A percentile compares a stretch with the other conserved stretches of the same genome.
These are phyloP conservation scores for Suaeda aralocaspica DNA, from an alignment of 148 eudicot species.

Conservation along the genomic window DNA sequence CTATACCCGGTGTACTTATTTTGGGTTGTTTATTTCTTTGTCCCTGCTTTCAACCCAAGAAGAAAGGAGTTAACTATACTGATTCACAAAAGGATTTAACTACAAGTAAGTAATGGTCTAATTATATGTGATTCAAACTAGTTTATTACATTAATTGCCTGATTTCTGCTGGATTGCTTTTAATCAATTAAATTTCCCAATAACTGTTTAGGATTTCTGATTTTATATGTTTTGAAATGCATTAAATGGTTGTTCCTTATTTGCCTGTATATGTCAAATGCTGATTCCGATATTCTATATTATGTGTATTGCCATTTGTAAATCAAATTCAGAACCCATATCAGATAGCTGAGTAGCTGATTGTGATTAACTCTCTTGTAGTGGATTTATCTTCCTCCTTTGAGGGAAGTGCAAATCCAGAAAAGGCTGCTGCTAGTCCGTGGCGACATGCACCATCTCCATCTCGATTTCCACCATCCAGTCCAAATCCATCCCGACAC, in stretches of 20 bases:
- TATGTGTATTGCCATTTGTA: neutral
- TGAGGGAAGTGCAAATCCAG: slow-evolving; percentile 46
- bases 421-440: slow-evolving; percentile 63
- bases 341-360: neutral
- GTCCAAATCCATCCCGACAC: slow-evolving; percentile 61
- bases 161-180: neutral
- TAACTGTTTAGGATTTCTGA: neutral
- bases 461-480: slow-evolving; percentile 58
- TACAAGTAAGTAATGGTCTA: slow-evolving; percentile 53
- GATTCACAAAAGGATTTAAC: slow-evolving; percentile 48
- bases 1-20: slow-evolving; percentile 54
- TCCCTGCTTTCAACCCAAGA: slow-evolving; percentile 62
- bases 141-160: too few relatives aligned
- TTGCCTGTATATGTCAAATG: neutral
- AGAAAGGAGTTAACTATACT: slow-evolving; percentile 40
- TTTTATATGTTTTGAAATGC: neutral
- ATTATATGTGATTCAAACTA: neutral
- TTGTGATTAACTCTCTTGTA: slow-evolving; percentile 30
- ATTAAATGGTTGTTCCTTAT: neutral
- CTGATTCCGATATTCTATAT: neutral
- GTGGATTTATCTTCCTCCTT: slow-evolving; percentile 70
- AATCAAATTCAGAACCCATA: neutral
- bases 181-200: neutral
- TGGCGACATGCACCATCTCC: slow-evolving; percentile 53
- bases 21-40: slow-evolving; percentile 58